Evolutionary conservation across 140 eudicot species (phyloP), one percentile per base, ranked within the genome.

Genomic region (Flaveria floridana): DNA sequence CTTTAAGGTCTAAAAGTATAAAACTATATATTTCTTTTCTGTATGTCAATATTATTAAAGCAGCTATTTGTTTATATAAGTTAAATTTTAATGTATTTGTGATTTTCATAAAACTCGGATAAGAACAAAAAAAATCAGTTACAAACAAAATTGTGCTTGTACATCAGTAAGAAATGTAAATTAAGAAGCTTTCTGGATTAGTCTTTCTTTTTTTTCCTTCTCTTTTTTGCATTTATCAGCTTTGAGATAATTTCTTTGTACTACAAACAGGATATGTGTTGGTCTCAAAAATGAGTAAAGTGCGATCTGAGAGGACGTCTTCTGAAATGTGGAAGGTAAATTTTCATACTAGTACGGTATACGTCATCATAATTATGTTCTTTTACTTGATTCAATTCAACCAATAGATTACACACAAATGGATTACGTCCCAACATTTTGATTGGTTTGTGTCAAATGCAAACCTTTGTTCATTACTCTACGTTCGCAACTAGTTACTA

Each of bases 281-380:
- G 79, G 93, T 87, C 85, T 83, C 93, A 85, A 94, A 88, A 85
- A 94, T 90, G 99, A 88, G 85, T 41, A 90, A 85, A 84, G 88
- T 94, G 79, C 85, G 97, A 82, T 85, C 97, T 20, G 97, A 94
- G 69, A 86, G 90, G 79, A 87, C 91, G 66, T 88, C 89, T 73
- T 88, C 91, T 14, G 99, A 94, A 80, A 86, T 80, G 89, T 77
- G 89, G 91, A 94, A 90, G 99, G 99, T 93, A 88, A 23, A 28
- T 39, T 28, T 6, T 37, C 21, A 15, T 41, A 19, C 28, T 6
- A 34, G 41, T 18, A 51, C 14, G 28, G 25, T 41, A 56, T 53
- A 69, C 14, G 65, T 44, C 56, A 47, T 46, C 55, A 34, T 51
- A 47, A 48, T 14, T 75, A 19, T 20, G 53, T 30, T 76, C 42